Evolutionary conservation across 2,329 filamentous ascomycete species (phyloP).

Genomic region (Ophiocordyceps camponoti-leonardi): DNA sequence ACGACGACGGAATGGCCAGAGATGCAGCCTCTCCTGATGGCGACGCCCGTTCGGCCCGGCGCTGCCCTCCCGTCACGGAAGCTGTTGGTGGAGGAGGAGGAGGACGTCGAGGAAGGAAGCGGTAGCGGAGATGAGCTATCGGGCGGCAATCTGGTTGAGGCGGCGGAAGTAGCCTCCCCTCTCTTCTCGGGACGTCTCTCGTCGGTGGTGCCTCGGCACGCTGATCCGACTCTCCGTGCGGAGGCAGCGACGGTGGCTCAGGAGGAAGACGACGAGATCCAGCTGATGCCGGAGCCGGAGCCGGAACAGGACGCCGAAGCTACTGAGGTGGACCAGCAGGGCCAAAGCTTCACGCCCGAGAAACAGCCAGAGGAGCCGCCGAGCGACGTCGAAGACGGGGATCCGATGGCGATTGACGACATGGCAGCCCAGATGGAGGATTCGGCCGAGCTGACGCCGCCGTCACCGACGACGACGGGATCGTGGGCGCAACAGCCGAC

Average conservation of each 20-base stretch:
- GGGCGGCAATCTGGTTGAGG: conserved; percentile 15
- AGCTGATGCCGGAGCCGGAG: neutral
- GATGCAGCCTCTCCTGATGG: conserved; percentile 19
- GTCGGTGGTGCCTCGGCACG: conserved; percentile 24
- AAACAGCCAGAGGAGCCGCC: neutral
- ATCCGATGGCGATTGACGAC: conserved; percentile 10
- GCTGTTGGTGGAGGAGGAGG: conserved; percentile 18
- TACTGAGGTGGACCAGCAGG: neutral
- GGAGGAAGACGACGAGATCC: conserved; percentile 3
- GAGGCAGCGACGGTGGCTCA: conserved; percentile 15
- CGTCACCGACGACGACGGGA: neutral
- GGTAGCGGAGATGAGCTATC: conserved; percentile 11
- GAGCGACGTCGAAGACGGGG: conserved; percentile 1
- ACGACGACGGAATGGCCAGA: conserved; percentile 13
- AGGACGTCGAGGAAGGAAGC: neutral
- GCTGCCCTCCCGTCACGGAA: conserved; percentile 16
- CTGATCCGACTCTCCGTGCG: conserved; percentile 19
- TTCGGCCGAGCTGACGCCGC: conserved; percentile 1
- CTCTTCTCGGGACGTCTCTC: conserved; percentile 27
- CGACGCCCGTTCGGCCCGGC: conserved; percentile 11
- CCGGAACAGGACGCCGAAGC: neutral
- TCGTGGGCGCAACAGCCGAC: neutral
- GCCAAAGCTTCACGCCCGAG: neutral
- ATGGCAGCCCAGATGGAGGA: conserved; percentile 4
- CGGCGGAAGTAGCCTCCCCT: conserved; percentile 12